These are phyloP conservation scores for Xanthoconium purpureum DNA, from an alignment of 768 basidiomycete genomes.

Conservation along the genomic window DNA sequence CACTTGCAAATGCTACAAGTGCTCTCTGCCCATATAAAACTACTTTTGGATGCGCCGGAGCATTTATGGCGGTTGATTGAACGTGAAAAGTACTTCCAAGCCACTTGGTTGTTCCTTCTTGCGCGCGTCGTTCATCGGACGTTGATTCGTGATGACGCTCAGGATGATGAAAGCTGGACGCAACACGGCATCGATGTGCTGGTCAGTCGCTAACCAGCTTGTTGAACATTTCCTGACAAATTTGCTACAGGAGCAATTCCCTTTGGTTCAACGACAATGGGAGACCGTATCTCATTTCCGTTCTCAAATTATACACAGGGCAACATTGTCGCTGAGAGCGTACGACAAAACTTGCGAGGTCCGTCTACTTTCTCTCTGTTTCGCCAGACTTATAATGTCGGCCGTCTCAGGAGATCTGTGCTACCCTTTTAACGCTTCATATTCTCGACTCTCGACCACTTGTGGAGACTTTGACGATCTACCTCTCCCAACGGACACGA, in stretches of 20 bases:
- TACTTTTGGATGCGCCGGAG: conserved; percentile 90
- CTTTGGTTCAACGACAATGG: conserved; percentile 91
- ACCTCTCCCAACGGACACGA: conserved; percentile 69
- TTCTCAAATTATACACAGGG: conserved; percentile 82
- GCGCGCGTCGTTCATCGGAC: conserved; percentile 82
- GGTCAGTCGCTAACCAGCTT: conserved; percentile 37
- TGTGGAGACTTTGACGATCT: conserved; percentile 63
- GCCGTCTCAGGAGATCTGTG: conserved; percentile 59
- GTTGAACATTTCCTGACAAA: neutral
- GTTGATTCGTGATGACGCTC: conserved; percentile 59
- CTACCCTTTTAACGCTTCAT: conserved; percentile 78
- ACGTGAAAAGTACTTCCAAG: conserved; percentile 71
- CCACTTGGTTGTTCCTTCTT: conserved; percentile 85
- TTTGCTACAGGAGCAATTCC: conserved; percentile 68
- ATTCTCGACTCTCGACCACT: conserved; percentile 86
- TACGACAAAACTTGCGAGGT: conserved; percentile 52
- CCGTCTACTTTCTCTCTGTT: conserved; percentile 13
- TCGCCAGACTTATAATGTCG: neutral
- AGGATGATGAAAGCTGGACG: conserved; percentile 60
- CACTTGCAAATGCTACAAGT: conserved; percentile 68
- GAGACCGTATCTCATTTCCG: conserved; percentile 85
- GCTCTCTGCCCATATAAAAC: conserved; percentile 84
- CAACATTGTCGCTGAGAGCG: conserved; percentile 78
- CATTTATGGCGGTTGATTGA: conserved; percentile 88
- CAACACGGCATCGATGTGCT: conserved; percentile 59